phyloP scores from a whole-genome alignment of 2,329 filamentous ascomycete species.

The Blastomyces gilchristii region DNA sequence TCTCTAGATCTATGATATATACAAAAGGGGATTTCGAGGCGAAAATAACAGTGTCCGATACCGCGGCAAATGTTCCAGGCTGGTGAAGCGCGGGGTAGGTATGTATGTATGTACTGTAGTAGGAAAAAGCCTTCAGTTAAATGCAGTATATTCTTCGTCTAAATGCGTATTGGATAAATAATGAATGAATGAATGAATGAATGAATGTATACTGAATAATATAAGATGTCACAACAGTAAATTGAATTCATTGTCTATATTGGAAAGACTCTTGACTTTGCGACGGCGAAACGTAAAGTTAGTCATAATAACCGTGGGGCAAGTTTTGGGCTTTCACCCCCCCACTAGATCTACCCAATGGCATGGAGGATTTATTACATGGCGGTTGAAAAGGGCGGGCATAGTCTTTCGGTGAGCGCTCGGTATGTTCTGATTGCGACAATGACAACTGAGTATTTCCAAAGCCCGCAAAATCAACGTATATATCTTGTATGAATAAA shows the following conservation, averaged over 20 bases:
- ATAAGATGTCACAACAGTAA: not conserved
- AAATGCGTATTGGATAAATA: not conserved
- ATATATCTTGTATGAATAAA: not conserved
- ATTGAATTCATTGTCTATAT: not conserved
- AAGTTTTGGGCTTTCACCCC: not conserved
- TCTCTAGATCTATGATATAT: conserved; percentile 13
- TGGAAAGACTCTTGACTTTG: not conserved
- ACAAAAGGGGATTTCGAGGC: not conserved
- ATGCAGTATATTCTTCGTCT: not conserved
- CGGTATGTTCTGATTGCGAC: not conserved
- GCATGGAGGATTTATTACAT: not conserved
- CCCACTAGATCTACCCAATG: not conserved
- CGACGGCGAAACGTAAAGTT: not conserved
- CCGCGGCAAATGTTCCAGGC: not conserved
- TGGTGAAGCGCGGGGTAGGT: not conserved
- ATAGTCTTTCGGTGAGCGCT: not conserved
- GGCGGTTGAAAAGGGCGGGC: not conserved
- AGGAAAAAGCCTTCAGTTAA: not conserved
- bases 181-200: not conserved
- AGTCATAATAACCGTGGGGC: not conserved
- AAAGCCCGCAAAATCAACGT: not conserved
- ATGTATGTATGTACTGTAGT: not conserved
- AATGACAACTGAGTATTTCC: not conserved
- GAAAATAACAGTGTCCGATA: not conserved
- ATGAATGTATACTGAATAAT: not conserved